phyloP scores from a whole-genome alignment of 2,329 filamentous ascomycete species.

The Aciculosporium take region DNA sequence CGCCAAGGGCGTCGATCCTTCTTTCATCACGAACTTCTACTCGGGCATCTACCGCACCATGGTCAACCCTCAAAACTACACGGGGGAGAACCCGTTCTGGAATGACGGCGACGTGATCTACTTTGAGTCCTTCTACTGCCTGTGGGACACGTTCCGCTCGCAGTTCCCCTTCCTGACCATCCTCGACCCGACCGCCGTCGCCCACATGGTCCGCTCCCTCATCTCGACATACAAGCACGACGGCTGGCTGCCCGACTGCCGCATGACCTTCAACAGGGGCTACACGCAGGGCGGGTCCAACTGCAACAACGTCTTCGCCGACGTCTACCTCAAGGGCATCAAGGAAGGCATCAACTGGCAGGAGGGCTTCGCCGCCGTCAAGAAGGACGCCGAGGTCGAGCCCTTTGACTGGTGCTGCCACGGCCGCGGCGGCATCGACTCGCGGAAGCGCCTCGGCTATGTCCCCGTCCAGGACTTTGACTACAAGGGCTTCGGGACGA shows the following conservation, averaged over 20 bases:
- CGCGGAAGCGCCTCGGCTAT: constrained; percentile 59
- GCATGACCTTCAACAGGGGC: constrained; percentile 63
- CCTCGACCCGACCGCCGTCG: constrained; percentile 48
- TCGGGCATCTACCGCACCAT: constrained; percentile 59
- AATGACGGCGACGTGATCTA: constrained; percentile 51
- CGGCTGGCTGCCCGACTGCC: constrained; percentile 61
- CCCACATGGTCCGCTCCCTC: constrained; percentile 53
- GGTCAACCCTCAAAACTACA: constrained; percentile 62
- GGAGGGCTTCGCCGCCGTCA: constrained; percentile 53
- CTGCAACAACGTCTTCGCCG: constrained; percentile 53
- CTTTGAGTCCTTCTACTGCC: constrained; percentile 64
- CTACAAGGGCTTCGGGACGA: constrained; percentile 48
- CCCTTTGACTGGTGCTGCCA: constrained; percentile 56
- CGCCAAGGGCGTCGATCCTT: constrained; percentile 33
- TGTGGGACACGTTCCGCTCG: constrained; percentile 59
- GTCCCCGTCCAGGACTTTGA: constrained; percentile 59
- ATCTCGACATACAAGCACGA: constrained; percentile 57
- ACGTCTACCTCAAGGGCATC: constrained; percentile 54
- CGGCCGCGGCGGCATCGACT: constrained; percentile 55
- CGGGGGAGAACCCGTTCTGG: constrained; percentile 58
- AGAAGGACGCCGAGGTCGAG: constrained; percentile 59
- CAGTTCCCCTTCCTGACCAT: constrained; percentile 57
- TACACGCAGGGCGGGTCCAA: constrained; percentile 65
- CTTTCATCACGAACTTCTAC: constrained; percentile 51
- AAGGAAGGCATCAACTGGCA: constrained; percentile 48